A percentile compares a stretch with the other conserved stretches of the same genome.
These are phyloP conservation scores for Crassisporium funariophilum DNA, from an alignment of 768 basidiomycete species.

Conservation along the genomic window DNA sequence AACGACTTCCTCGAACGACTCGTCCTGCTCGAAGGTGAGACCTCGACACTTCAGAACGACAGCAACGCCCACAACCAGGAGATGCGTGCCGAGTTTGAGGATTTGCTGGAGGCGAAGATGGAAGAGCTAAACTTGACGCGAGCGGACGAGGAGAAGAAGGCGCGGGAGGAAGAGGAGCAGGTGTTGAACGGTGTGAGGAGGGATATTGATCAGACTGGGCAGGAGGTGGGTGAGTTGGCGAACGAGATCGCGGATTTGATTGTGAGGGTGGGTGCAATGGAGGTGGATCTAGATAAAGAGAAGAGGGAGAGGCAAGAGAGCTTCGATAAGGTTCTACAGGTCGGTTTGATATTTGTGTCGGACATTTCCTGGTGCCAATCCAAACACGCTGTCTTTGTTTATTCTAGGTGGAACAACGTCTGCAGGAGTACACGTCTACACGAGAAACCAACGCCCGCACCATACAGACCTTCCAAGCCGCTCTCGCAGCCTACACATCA, in stretches of 20 bases:
- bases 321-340: slow-evolving; percentile 1
- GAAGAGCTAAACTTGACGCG: slow-evolving; percentile 9
- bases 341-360: not conserved
- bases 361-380: too few relatives aligned
- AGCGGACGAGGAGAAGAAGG: slow-evolving; percentile 8
- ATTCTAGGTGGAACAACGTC: slow-evolving; percentile 11
- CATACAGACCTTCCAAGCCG: slow-evolving; percentile 18
- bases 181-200: not conserved
- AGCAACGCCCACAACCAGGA: slow-evolving; percentile 12
- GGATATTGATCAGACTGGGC: slow-evolving; percentile 6
- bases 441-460: slow-evolving; percentile 15
- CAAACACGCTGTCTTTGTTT: not conserved
- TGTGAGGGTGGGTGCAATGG: slow-evolving; percentile 9
- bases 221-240: slow-evolving; percentile 14
- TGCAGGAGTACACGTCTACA: slow-evolving; percentile 8
- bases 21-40: slow-evolving; percentile 6
- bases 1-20: slow-evolving; percentile 11
- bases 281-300: slow-evolving; percentile 8
- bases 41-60: slow-evolving; percentile 14
- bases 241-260: slow-evolving; percentile 14
- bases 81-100: slow-evolving; percentile 5
- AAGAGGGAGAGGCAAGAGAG: slow-evolving; percentile 9
- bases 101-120: slow-evolving; percentile 13
- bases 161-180: not conserved
- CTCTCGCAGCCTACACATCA: slow-evolving; percentile 24